Conservation (phyloP, 148 eudicot genomes). For the Silene latifolia region DNA sequence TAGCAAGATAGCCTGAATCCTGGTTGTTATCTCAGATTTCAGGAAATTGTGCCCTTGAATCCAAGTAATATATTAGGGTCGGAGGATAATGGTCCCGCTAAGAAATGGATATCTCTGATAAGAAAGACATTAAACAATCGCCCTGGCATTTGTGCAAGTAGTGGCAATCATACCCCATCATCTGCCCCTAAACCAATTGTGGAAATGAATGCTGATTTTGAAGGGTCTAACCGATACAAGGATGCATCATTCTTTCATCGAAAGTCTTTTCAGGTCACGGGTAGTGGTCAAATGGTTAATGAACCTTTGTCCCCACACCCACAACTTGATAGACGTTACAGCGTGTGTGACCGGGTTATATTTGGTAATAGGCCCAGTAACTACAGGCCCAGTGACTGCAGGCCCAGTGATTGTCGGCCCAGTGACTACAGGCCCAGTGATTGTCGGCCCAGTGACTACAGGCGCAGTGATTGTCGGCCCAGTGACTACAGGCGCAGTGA, state of each 20-base stretch:
- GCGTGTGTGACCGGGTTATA: slow-evolving; percentile 73
- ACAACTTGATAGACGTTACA: slow-evolving; percentile 75
- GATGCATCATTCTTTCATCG: slow-evolving; percentile 67
- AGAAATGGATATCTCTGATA: slow-evolving; percentile 71
- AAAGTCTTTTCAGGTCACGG: slow-evolving; percentile 75
- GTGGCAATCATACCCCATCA: slow-evolving; percentile 79
- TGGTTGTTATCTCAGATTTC: slow-evolving; percentile 54
- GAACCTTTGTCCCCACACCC: slow-evolving; percentile 65
- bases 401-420: slow-evolving; percentile 46
- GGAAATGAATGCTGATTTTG: slow-evolving; percentile 87
- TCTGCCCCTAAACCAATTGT: slow-evolving; percentile 79
- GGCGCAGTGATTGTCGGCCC: slow-evolving; percentile 43
- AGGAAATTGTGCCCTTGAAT: slow-evolving; percentile 90
- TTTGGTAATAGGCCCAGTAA: not conserved
- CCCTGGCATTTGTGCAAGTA: slow-evolving; percentile 68
- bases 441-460: slow-evolving; percentile 40
- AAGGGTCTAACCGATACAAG: slow-evolving; percentile 59
- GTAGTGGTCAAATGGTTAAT: slow-evolving; percentile 51
- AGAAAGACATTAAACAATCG: slow-evolving; percentile 73
- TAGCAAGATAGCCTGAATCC: slow-evolving; percentile 3
- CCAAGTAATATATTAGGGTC: slow-evolving; percentile 89
- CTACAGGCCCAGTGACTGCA: slow-evolving; percentile 13
- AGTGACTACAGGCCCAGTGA: slow-evolving; percentile 74
- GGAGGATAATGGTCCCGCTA: slow-evolving; percentile 94
- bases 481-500: slow-evolving; percentile 60